Base-by-base conservation (phyloP, 1,139 yeast species). In the Wickerhamiella infanticola region DNA sequence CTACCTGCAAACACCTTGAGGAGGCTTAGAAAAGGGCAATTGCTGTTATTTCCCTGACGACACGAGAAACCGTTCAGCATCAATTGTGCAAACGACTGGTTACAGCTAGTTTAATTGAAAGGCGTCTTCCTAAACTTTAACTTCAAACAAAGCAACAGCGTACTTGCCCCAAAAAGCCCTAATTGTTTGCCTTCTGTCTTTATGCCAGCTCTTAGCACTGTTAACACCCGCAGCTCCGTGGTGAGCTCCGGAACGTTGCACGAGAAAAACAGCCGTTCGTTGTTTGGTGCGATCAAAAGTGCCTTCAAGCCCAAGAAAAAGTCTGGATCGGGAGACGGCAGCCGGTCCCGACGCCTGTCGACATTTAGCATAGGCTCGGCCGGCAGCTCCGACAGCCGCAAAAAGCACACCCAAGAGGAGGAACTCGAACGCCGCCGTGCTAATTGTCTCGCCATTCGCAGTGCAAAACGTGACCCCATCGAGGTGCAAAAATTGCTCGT, bases 391-490 rank as follows among this genome's bases (percentile, higher is more conserved):
- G 44, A 44, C 27, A 39, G 38, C 18, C 23, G 27, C 24, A 18
- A 29, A 13, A 42, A 45, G 37, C 27, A 27, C 9, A 35, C 33
- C 29, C 31, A 35, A 6, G 50, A 47, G 24, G 50, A 39, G 37
- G 48, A 45, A 41, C 46, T 50, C 24, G 55, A 50, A 41, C 51
- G 50, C 44, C 48, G 55, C 33, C 51, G 53, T 37, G 43, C 51
- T 11, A 47, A 47, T 33, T 54, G 57, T 42, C 24, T 54, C 41
- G 57, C 57, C 11, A 54, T 54, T 41, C 47, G 49, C 37, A 47
- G 46, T 7, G 57, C 57, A 26, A 54, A 53, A 41, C 55, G 54
- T 37, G 57, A 54, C 41, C 57, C 57, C 26, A 45, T 47, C 25
- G 55, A 54, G 25, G 50, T 54, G 26, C 57, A 53, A 47, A 46